Evolutionary conservation across 2,329 filamentous ascomycete species (phyloP), one percentile per base, ranked within the genome.

Genomic region (Colletotrichum lupini): DNA sequence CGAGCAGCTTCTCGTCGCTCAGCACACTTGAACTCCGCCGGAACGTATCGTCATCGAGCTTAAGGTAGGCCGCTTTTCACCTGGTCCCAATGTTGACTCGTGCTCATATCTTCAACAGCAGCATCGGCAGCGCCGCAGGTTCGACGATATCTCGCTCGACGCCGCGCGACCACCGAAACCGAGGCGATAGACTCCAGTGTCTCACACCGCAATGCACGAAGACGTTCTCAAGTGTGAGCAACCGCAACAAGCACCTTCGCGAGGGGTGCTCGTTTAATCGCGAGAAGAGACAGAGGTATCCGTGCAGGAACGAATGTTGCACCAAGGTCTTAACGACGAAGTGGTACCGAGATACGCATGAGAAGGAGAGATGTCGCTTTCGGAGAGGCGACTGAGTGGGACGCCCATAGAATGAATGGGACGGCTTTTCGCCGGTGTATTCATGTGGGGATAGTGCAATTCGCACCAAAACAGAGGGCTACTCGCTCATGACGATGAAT

Each of bases 221-320:
- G 74, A 76, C 71, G 22, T 81, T 81, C 35, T 78, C 79, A 1
- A 81, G 75, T 61, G 68, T 77, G 30, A 78, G 79, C 71, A 81
- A 81, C 64, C 77, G 78, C 28, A 81, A 81, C 69, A 81, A 81
- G 66, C 80, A 81, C 74, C 76, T 77, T 73, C 77, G 75, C 2
- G 76, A 79, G 58, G 79, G 78, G 2, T 81, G 80, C 53, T 72
- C 75, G 4, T 74, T 76, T 30, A 72, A 24, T 12, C 75, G 77
- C 6, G 74, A 77, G 37, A 76, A 76, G 26, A 73, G 69, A 11
- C 59, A 63, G 19, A 76, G 68, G 12, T 78, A 78, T 24, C 74
- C 67, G 49, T 81, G 80, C 57, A 72, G 77, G 57, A 80, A 78
- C 53, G 69, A 66, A 32, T 42, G 58, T 22, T 81, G 80, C 69